Percentiles rank a stretch among this genome's conserved stretches.
Conservation (phyloP, 192 early-diverging fungal genomes). For the Polychytrium aggregatum region DNA sequence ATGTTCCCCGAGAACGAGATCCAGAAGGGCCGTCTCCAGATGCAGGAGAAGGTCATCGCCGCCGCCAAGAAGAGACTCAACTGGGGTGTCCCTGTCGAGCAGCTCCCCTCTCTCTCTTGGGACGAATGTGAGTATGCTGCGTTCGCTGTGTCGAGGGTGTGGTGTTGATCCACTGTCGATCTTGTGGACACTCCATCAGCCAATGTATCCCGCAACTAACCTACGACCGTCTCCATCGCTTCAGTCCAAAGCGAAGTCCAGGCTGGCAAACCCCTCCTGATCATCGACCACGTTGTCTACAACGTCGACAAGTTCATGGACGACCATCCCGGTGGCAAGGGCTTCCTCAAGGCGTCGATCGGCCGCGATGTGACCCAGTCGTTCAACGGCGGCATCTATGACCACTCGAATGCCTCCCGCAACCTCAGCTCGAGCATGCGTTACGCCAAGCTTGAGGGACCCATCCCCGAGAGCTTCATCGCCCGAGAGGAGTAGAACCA, state of each 20-base stretch:
- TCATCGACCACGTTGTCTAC: conserved; percentile 76
- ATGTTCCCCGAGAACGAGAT: conserved; percentile 33
- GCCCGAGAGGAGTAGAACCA: conserved; percentile 27
- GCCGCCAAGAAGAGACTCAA: conserved; percentile 44
- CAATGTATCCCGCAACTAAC: too few species aligned
- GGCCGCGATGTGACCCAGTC: conserved; percentile 78
- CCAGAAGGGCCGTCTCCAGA: conserved; percentile 47
- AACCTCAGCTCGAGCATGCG: conserved; percentile 55
- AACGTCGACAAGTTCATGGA: conserved; percentile 72
- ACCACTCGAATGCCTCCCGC: conserved; percentile 80
- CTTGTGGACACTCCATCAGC: too few species aligned
- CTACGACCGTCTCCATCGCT: too few species aligned
- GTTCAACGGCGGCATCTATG: conserved; percentile 85
- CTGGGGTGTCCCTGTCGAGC: conserved; percentile 60
- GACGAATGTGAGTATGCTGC: conserved; percentile 28
- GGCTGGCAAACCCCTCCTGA: too few species aligned
- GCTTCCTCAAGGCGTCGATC: conserved; percentile 54
- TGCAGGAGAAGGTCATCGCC: conserved; percentile 69
- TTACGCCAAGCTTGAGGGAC: conserved; percentile 16
- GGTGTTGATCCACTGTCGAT: too few species aligned
- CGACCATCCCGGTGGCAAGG: conserved; percentile 79
- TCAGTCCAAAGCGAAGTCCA: too few species aligned
- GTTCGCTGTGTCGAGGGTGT: too few species aligned
- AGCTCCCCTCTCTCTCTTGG: conserved; percentile 44
- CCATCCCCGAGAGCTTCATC: conserved; percentile 5